Conservation (phyloP, 108 stramenopile species). For the Cyclotella choctawhatcheeana region DNA sequence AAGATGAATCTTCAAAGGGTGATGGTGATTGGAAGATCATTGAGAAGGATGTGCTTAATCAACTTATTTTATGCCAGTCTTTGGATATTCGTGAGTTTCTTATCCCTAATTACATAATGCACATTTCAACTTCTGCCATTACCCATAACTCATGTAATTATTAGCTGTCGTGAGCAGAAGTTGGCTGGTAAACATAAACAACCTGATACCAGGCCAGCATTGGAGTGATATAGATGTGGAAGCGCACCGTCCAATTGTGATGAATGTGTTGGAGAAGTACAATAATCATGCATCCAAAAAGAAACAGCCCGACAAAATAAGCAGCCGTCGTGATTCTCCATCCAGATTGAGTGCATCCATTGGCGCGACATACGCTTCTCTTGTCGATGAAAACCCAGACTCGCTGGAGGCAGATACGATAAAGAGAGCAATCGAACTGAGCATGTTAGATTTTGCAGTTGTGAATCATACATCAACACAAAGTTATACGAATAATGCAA, state of each 20-base stretch:
- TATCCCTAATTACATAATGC: neutral
- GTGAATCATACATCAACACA: conserved; percentile 30
- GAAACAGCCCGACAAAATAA: neutral
- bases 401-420: conserved; percentile 55
- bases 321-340: conserved; percentile 23
- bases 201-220: conserved; percentile 46
- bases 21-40: conserved; percentile 10
- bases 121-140: neutral
- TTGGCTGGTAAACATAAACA: conserved; percentile 31
- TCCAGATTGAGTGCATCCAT: conserved; percentile 53
- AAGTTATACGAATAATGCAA: conserved; percentile 6
- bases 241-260: conserved; percentile 27
- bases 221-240: conserved; percentile 53
- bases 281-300: neutral
- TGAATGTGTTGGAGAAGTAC: conserved; percentile 19
- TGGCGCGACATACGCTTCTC: conserved; percentile 45
- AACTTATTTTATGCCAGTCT: conserved; percentile 21
- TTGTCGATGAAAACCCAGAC: conserved; percentile 54
- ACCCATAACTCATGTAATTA: neutral
- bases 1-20: neutral
- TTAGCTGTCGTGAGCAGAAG: conserved; percentile 23
- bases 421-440: conserved; percentile 62
- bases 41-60: conserved; percentile 19
- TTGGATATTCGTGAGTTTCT: conserved; percentile 33
- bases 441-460: conserved; percentile 66